Base-by-base conservation (phyloP, 2,329 filamentous ascomycete species). In the Aureobasidium namibiae region DNA sequence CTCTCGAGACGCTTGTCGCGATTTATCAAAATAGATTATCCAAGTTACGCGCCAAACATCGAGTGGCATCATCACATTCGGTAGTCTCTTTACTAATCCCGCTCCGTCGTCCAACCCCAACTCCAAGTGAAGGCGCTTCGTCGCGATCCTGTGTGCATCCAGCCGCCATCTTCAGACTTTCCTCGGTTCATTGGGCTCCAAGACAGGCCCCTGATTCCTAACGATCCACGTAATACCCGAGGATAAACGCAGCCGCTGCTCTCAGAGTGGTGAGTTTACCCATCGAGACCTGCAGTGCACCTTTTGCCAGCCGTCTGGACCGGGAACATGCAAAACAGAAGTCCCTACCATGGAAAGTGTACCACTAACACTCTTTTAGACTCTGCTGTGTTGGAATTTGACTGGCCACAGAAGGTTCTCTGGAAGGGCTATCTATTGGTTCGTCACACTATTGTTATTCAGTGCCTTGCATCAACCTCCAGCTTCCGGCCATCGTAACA, bases 381-480 rank as follows among this genome's bases (percentile, higher is more conserved):
- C 23, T 39, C 23, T 46, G 16, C 16, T 26, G 26, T 56, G 29
- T 31, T 56, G 52, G n/a, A 24, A 26, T 8, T 29, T 48, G 23
- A 57, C 54, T 48, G 54, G 42, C 44, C 18, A 38, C 31, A 11
- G n/a, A 44, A 24, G 38, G 3, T 29, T 36, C 13, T 29, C 29
- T 13, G 41, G 11, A 29, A 45, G 38, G 39, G 49, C n/a, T 34
- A 18, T 23, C 38, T 48, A 23, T 46, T 57, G 42, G 21, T 39
- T 23, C 23, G 54, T 57, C 39, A 31, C 54, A 57, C 54, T 6
- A 10, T 29, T 39, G 21, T 56, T 24, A 29, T 48, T 29, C 42
- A 60, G 61, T 48, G 56, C 61, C 61, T 62, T 62, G 61, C 61
- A 56, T 42, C 56, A 58, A 34, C 36, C 21, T 45, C 31, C 24